Evolutionary conservation across 306 rosid genomes (phyloP).

Genomic region (Glycine tomentella): DNA sequence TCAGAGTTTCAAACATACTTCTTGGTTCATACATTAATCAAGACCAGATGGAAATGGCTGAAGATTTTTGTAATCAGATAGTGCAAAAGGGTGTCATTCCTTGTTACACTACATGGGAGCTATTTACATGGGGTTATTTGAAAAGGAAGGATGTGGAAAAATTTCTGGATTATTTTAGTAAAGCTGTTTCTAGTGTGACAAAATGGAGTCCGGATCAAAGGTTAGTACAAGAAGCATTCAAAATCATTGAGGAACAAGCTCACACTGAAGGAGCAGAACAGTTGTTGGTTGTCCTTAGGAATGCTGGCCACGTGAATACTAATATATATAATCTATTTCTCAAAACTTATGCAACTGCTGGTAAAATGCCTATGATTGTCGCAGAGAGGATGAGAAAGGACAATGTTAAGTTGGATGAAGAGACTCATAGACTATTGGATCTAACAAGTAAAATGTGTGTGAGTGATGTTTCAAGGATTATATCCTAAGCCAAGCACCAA

Average conservation of each 20-base stretch:
- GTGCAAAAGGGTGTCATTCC: conserved; percentile 61
- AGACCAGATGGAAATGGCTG: conserved; percentile 76
- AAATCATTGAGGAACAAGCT: conserved; percentile 65
- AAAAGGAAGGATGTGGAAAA: conserved; percentile 61
- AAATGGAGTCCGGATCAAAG: conserved; percentile 67
- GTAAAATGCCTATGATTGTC: conserved; percentile 83
- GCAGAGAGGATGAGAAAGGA: conserved; percentile 86
- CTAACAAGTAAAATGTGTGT: conserved; percentile 79
- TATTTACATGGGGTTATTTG: conserved; percentile 79
- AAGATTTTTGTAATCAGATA: conserved; percentile 59
- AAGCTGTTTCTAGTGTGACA: conserved; percentile 74
- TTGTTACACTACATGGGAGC: conserved; percentile 87
- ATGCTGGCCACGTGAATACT: conserved; percentile 70
- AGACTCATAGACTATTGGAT: conserved; percentile 69
- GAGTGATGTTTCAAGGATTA: conserved; percentile 61
- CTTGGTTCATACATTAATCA: conserved; percentile 76
- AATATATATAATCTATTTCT: conserved; percentile 70
- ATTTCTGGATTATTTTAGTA: conserved; percentile 63
- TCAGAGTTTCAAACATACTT: conserved; percentile 74
- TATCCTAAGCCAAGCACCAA: conserved; percentile 38
- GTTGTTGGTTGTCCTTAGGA: conserved; percentile 63
- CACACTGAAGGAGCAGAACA: conserved; percentile 73
- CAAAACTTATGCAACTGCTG: conserved; percentile 74
- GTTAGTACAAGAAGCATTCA: conserved; percentile 66
- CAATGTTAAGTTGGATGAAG: conserved; percentile 69